Conservation (phyloP, 768 basidiomycete genomes). For the Phanerodontia chrysosporium region DNA sequence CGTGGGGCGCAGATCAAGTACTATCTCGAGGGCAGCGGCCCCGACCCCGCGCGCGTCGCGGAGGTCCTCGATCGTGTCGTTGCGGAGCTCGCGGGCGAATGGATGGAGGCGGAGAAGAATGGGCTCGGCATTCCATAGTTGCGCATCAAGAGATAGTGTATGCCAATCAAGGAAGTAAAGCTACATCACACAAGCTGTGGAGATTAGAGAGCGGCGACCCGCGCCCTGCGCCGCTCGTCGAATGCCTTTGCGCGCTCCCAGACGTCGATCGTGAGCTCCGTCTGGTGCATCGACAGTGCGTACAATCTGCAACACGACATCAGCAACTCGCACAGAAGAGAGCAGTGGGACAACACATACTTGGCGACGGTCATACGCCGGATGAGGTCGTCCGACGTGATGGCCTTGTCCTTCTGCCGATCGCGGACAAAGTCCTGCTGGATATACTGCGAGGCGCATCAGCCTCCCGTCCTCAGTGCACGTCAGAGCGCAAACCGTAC, state of each 20-base stretch:
- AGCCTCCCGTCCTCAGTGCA: background rate
- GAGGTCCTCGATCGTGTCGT: constrained; percentile 52
- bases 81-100: constrained; percentile 13
- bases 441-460: constrained; percentile 46
- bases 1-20: constrained; percentile 65
- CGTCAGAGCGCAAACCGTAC: constrained; percentile 30
- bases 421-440: constrained; percentile 67
- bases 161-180: background rate
- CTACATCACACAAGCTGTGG: background rate
- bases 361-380: constrained; percentile 65
- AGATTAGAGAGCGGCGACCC: constrained; percentile 7
- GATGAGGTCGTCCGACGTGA: constrained; percentile 60
- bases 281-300: constrained; percentile 55
- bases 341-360: constrained; percentile 33
- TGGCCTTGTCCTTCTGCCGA: constrained; percentile 33
- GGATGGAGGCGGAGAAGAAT: constrained; percentile 3
- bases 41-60: constrained; percentile 42
- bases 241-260: constrained; percentile 68
- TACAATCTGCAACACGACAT: constrained; percentile 42
- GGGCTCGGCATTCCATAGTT: background rate
- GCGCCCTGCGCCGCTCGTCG: constrained; percentile 41
- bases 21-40: constrained; percentile 79
- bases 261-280: constrained; percentile 48
- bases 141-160: too few relatives aligned
- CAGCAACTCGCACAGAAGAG: background rate